Percentiles rank a stretch among this genome's conserved stretches.
These are phyloP conservation scores for Aspergillus aculeatinus DNA, from an alignment of 2,329 filamentous ascomycete genomes.

Conservation along the genomic window DNA sequence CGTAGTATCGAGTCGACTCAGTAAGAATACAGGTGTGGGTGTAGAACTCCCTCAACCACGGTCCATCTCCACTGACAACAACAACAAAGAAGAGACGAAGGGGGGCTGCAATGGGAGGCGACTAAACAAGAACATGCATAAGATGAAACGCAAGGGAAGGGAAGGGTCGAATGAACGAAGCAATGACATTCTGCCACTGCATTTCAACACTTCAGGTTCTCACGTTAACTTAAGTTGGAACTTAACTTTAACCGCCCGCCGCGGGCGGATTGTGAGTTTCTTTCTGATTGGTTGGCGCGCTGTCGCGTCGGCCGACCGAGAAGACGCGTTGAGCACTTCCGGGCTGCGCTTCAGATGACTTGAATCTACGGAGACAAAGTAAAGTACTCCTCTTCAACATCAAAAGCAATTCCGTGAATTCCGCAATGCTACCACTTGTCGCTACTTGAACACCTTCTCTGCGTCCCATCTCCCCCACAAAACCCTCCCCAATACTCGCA, in stretches of 20 bases:
- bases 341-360: no score
- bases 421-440: not conserved
- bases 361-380: no score
- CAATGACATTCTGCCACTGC: not conserved
- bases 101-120: not conserved
- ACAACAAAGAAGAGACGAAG: not conserved
- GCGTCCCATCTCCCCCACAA: not conserved
- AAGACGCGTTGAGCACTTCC: conserved; percentile 4
- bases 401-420: no score
- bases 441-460: not conserved
- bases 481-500: not conserved
- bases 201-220: no score
- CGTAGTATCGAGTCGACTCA: not conserved
- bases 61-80: not conserved
- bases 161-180: not conserved
- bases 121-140: conserved; percentile 1
- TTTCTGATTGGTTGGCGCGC: conserved; percentile 6
- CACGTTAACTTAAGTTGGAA: no score
- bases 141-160: conserved; percentile 7
- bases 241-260: not conserved
- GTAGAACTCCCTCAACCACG: not conserved
- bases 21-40: not conserved
- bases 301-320: not conserved
- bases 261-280: not conserved
- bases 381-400: no score